Base-by-base conservation (phyloP, 805 yeast genomes). In the Nakazawaea wickerhamii region DNA sequence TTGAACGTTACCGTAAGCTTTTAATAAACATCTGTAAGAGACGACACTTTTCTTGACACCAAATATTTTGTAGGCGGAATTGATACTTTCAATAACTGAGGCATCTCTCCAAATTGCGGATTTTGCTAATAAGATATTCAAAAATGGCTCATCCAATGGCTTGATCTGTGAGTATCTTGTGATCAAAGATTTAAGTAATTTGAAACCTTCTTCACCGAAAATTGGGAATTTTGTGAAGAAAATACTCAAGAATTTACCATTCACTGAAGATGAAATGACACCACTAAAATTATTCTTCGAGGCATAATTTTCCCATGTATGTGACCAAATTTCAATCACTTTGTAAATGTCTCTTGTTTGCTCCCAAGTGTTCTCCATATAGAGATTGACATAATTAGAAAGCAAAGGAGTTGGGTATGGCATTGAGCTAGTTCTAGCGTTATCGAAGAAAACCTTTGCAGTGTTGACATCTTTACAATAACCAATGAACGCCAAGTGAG, bases 401-500 rank as follows among this genome's bases (percentile, higher is more conserved):
- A 85, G 90, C 51, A 84, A 66, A 32, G 74, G 76, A 22, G 85
- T 79, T 44, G 68, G 64, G 57, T 86, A 86, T 14, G 95, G 95
- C 71, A 84, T 79, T 48, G 78, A 79, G 51, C 71, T 73, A 48
- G 73, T 68, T 39, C 84, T 67, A 3, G 87, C 91, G 58, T 81
- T 84, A 51, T 79, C 80, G 59, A 82, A 85, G 54, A 86, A 86
- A 31, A 78, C 74, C 55, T 76, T 77, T 4, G 95, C 86, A 36
- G 86, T 80, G 32, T 67, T 68, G 43, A 84, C 69, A 55, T 86
- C 89, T 55, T 75, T 77, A 59, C 88, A 82, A 50, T 76, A 78
- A 35, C 95, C 93, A 55, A 86, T 81, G 53, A 86, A 86, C 3
- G 82, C 71, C 47, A 84, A 68, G 64, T 86, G 95, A 36, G 86